These are phyloP conservation scores for Pythium diclinum DNA, from an alignment of 352 stramenopile genomes.

Conservation along the genomic window DNA sequence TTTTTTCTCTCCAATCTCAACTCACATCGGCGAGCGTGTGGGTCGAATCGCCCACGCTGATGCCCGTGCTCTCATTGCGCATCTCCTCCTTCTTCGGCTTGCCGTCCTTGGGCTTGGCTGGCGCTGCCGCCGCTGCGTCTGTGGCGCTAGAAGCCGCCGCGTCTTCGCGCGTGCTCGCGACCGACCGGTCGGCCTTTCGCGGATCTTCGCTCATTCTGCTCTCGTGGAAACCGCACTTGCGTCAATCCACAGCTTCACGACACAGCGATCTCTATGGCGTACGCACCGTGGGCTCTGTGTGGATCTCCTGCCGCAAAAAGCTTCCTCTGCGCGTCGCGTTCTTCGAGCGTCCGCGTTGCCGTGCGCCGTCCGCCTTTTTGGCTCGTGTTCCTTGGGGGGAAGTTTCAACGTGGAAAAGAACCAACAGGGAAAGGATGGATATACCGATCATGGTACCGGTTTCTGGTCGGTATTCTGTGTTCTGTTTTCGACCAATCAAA, in stretches of 20 bases:
- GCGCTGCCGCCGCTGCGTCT: constrained; percentile 33
- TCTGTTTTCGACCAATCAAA: constrained; percentile 12
- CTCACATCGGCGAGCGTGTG: constrained; percentile 80
- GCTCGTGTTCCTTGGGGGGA: constrained; percentile 16
- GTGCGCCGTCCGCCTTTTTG: constrained; percentile 6
- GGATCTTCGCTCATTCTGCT: constrained; percentile 21
- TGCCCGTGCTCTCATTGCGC: constrained; percentile 82
- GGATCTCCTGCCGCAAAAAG: neutral
- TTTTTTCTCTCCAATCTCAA: neutral
- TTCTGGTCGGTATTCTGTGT: constrained; percentile 7
- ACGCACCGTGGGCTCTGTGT: neutral
- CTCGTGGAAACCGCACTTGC: neutral
- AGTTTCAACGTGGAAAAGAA: constrained; percentile 19
- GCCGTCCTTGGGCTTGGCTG: constrained; percentile 38
- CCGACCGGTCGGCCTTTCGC: constrained; percentile 23
- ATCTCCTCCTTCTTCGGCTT: constrained; percentile 77
- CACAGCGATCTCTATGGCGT: neutral
- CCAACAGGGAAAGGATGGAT: constrained; percentile 6
- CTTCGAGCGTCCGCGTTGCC: neutral
- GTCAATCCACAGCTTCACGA: neutral
- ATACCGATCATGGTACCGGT: constrained; percentile 24
- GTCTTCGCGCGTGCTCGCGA: constrained; percentile 22
- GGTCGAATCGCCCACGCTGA: constrained; percentile 75
- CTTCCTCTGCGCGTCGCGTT: neutral
- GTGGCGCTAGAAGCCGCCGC: neutral